Evolutionary conservation across 169 alveolate genomes (phyloP).

Genomic region (Eimeria tenella): DNA sequence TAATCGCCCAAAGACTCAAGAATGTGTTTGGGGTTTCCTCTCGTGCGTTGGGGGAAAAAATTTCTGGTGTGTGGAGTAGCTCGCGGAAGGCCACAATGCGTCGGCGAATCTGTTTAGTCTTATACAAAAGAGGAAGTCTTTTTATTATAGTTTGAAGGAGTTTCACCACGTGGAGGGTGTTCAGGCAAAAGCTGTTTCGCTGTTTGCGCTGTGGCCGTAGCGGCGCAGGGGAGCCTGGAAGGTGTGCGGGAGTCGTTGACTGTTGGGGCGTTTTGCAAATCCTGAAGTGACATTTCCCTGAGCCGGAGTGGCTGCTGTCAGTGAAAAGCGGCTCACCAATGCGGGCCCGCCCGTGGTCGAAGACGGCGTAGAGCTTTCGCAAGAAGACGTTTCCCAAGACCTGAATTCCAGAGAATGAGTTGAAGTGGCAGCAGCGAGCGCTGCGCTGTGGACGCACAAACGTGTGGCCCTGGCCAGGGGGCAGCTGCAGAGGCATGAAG

Average conservation of each 20-base stretch:
- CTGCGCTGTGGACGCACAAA: neutral
- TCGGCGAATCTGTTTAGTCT: no score
- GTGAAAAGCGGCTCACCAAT: constrained; percentile 18
- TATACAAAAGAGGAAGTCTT: no score
- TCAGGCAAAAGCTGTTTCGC: no score
- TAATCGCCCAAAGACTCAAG: no score
- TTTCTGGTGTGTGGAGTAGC: no score
- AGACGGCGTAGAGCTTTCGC: constrained; percentile 17
- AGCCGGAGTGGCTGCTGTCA: neutral
- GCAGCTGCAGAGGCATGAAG: constrained; percentile 49
- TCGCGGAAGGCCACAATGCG: no score
- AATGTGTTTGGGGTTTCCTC: no score
- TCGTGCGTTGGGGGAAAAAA: no score
- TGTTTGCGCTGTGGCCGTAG: neutral
- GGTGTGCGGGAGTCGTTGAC: neutral
- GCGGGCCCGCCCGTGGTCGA: constrained; percentile 23
- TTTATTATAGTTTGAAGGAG: no score
- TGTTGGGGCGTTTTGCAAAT: constrained; percentile 9
- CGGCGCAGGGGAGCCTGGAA: neutral
- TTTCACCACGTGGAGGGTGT: no score
- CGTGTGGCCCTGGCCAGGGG: constrained; percentile 57
- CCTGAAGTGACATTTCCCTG: neutral
- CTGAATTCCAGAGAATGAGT: neutral
- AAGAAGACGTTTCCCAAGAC: constrained; percentile 42
- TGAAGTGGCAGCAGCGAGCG: neutral